Percentiles rank a stretch among this genome's conserved stretches.
Conservation (phyloP, 305 asterid genomes). For the Fraxinus paxiana region DNA sequence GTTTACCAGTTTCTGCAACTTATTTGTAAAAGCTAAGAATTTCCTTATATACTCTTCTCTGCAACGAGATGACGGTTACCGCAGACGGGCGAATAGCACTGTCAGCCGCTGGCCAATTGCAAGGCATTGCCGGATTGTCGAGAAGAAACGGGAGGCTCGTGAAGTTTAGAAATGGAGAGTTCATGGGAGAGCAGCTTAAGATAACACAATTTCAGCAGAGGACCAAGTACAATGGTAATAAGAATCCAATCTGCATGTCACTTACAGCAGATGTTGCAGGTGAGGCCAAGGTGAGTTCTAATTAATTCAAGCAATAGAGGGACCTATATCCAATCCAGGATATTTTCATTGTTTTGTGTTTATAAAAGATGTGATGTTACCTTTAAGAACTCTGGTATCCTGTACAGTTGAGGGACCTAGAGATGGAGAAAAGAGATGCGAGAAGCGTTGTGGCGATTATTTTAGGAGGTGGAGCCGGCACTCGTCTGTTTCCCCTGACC, state of each 20-base stretch:
- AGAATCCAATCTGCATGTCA: constrained; percentile 46
- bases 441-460: constrained; percentile 80
- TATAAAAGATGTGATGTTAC: background rate
- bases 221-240: constrained; percentile 26
- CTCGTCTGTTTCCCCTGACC: constrained; percentile 89
- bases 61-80: constrained; percentile 45
- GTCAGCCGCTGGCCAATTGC: constrained; percentile 46
- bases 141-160: constrained; percentile 35
- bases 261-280: constrained; percentile 60
- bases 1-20: constrained; percentile 12
- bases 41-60: constrained; percentile 17
- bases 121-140: constrained; percentile 31
- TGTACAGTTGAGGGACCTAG: constrained; percentile 62
- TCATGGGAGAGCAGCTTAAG: constrained; percentile 68
- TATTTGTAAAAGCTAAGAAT: constrained; percentile 20
- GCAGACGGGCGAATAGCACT: constrained; percentile 53
- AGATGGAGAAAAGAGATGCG: constrained; percentile 64
- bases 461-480: constrained; percentile 98
- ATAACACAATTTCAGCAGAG: constrained; percentile 33
- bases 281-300: constrained; percentile 70
- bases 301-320: constrained; percentile 1
- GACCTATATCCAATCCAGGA: background rate
- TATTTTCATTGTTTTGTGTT: background rate
- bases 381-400: background rate
- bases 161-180: constrained; percentile 60